Conservation (phyloP, 2,329 filamentous ascomycete species). For the Lachnellula arida region DNA sequence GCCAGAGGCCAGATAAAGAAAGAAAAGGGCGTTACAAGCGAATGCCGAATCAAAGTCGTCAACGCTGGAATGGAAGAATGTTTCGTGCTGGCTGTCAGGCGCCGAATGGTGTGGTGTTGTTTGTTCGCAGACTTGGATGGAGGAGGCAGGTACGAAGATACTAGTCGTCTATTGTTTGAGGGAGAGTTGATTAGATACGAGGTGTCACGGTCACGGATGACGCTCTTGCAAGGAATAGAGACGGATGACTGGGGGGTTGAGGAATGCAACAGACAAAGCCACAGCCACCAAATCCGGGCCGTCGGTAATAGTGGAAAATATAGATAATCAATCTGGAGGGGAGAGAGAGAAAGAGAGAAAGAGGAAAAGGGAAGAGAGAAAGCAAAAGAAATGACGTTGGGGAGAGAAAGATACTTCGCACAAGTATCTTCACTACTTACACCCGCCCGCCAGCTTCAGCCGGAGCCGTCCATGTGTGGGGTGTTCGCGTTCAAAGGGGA, state of each 20-base stretch:
- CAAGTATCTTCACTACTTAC: background rate
- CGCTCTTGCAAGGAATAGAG: slow-evolving; percentile 4
- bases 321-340: background rate
- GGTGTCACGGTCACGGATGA: background rate
- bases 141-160: background rate
- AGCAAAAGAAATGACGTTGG: background rate
- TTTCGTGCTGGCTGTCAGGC: background rate
- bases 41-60: background rate
- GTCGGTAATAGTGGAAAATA: background rate
- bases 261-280: slow-evolving; percentile 9
- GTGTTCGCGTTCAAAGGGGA: background rate
- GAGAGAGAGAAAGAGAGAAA: background rate
- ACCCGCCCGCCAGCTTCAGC: background rate
- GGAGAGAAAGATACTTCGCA: background rate
- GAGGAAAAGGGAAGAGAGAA: background rate
- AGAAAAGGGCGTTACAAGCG: slow-evolving; percentile 7
- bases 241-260: background rate
- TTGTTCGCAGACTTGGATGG: background rate
- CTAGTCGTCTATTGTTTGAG: background rate
- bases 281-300: background rate
- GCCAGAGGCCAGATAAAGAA: slow-evolving; percentile 25
- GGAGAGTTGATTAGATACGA: slow-evolving; percentile 9
- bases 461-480: background rate
- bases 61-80: background rate
- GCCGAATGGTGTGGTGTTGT: background rate